These are phyloP conservation scores for Maudiozyma turicensis DNA, from an alignment of 805 yeast genomes.

Conservation along the genomic window DNA sequence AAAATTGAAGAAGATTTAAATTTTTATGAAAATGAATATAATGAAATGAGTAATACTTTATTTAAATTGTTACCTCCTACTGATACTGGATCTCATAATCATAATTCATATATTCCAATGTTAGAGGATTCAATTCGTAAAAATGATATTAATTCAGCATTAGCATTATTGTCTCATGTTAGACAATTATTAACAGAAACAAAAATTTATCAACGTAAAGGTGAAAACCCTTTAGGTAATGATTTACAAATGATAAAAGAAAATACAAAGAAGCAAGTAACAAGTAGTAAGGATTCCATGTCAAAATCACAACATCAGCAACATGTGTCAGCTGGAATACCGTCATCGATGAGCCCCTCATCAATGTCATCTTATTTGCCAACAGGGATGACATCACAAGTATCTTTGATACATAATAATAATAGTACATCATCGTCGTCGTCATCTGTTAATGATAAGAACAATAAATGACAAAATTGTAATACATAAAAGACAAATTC, in stretches of 20 bases:
- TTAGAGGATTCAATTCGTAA: slow-evolving; percentile 16
- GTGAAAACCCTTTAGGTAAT: slow-evolving; percentile 17
- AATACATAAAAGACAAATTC: too few relatives aligned
- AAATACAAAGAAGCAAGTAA: slow-evolving; percentile 5
- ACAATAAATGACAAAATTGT: too few relatives aligned
- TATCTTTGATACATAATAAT: too few relatives aligned
- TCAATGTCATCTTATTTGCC: too few relatives aligned
- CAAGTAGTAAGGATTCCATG: neutral
- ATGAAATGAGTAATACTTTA: slow-evolving; percentile 27
- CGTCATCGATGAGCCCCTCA: too few relatives aligned
- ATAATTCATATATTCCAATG: neutral
- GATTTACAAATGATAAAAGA: neutral
- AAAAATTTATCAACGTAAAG: slow-evolving; percentile 19
- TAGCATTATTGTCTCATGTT: slow-evolving; percentile 16
- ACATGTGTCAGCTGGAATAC: too few relatives aligned
- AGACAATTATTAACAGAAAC: slow-evolving; percentile 17
- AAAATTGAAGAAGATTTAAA: slow-evolving; percentile 74
- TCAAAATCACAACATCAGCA: neutral
- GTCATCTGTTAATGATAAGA: too few relatives aligned
- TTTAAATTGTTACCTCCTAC: neutral
- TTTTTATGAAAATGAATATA: slow-evolving; percentile 61
- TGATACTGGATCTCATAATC: neutral
- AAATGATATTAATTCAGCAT: slow-evolving; percentile 15
- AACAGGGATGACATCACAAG: too few relatives aligned
- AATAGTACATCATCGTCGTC: too few relatives aligned